These are phyloP conservation scores for Fraxinus platypoda DNA, from an alignment of 305 asterid species.

Conservation along the genomic window DNA sequence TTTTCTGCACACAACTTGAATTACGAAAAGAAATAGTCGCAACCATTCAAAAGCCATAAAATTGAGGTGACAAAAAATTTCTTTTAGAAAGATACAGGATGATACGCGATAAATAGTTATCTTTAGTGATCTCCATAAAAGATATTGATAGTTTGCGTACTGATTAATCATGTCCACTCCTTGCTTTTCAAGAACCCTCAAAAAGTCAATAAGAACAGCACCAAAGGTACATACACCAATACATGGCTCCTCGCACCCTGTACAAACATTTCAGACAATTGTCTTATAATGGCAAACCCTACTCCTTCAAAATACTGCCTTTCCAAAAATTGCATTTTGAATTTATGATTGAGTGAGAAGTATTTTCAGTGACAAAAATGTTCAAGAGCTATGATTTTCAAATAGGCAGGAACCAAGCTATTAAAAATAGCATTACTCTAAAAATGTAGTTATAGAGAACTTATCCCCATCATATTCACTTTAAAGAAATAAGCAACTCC, in stretches of 20 bases:
- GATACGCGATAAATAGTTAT: not conserved
- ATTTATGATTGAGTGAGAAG: not conserved
- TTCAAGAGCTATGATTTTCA: not conserved
- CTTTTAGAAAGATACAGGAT: not conserved
- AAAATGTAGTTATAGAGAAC: not conserved
- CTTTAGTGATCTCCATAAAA: not conserved
- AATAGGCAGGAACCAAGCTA: slow-evolving; percentile 1
- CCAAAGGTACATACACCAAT: not conserved
- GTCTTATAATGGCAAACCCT: not conserved
- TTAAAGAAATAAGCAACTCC: slow-evolving; percentile 2
- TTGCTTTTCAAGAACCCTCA: not conserved
- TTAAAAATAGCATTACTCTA: not conserved
- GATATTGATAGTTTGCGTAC: not conserved
- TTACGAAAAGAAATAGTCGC: not conserved
- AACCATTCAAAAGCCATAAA: not conserved
- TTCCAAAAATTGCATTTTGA: not conserved
- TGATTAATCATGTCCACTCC: not conserved
- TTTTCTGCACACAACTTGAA: not conserved
- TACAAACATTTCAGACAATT: not conserved
- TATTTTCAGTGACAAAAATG: not conserved
- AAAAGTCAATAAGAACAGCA: not conserved
- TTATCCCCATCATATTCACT: slow-evolving; percentile 5
- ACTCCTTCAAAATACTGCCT: not conserved
- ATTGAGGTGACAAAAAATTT: not conserved
- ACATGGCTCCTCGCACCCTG: not conserved